Conservation (phyloP, 2,329 filamentous ascomycete species). For the Dactylellina cionopaga region DNA sequence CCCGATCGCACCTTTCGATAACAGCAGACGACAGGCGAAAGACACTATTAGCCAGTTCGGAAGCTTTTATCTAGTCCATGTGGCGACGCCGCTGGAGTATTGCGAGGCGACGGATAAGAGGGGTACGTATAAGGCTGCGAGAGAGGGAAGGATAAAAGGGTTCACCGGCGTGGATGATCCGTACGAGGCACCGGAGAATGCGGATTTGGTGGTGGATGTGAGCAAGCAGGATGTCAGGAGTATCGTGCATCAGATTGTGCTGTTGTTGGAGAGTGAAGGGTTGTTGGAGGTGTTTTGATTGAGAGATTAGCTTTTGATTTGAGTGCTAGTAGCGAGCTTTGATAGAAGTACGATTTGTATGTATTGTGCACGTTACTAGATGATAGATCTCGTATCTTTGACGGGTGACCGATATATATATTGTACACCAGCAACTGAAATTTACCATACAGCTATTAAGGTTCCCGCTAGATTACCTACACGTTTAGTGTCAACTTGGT, state of each 20-base stretch:
- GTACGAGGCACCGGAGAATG: slow-evolving; percentile 84
- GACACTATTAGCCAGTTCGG: slow-evolving; percentile 88
- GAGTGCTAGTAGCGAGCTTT: too few species aligned
- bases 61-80: slow-evolving; percentile 93
- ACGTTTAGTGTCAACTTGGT: neutral
- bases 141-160: slow-evolving; percentile 91
- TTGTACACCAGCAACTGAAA: neutral
- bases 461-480: neutral
- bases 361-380: neutral
- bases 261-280: slow-evolving; percentile 88
- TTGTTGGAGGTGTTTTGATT: slow-evolving; percentile 75
- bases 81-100: slow-evolving; percentile 89
- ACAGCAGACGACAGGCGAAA: slow-evolving; percentile 77
- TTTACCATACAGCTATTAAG: neutral
- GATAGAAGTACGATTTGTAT: too few species aligned
- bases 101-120: slow-evolving; percentile 94
- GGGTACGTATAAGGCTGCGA: slow-evolving; percentile 85
- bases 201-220: slow-evolving; percentile 84
- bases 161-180: slow-evolving; percentile 99
- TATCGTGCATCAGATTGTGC: slow-evolving; percentile 94
- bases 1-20: slow-evolving; percentile 92
- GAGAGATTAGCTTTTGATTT: too few species aligned
- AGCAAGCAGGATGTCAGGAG: slow-evolving; percentile 89
- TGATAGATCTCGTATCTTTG: neutral
- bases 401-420: neutral